phyloP scores from a whole-genome alignment of 108 stramenopile genomes.

The Skeletonema grethae region DNA sequence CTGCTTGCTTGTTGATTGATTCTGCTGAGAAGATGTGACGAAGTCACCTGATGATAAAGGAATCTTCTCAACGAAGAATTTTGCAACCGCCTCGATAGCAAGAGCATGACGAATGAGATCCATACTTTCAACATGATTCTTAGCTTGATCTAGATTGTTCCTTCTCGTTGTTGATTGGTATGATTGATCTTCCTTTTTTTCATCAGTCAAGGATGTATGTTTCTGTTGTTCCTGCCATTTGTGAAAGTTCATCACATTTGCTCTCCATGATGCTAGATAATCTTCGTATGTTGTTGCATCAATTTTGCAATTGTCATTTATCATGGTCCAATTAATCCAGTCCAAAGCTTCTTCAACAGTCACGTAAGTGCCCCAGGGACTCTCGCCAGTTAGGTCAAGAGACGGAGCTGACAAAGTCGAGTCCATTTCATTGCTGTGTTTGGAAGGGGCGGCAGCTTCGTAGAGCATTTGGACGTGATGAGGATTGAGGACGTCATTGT shows the following conservation, averaged over 20 bases:
- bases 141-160: neutral
- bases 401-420: neutral
- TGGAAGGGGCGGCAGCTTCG: slow-evolving; percentile 19
- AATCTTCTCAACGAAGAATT: slow-evolving; percentile 39
- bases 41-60: slow-evolving; percentile 17
- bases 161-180: neutral
- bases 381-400: slow-evolving; percentile 8
- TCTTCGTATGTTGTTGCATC: neutral
- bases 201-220: neutral
- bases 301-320: neutral
- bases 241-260: slow-evolving; percentile 13
- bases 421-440: neutral
- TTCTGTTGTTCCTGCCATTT: neutral
- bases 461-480: slow-evolving; percentile 35
- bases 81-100: slow-evolving; percentile 44
- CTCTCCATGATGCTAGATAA: slow-evolving; percentile 20
- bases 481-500: slow-evolving; percentile 30
- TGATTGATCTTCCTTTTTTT: slow-evolving; percentile 7
- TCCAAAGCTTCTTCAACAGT: slow-evolving; percentile 55
- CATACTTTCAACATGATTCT: slow-evolving; percentile 7
- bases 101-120: slow-evolving; percentile 41
- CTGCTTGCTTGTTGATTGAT: slow-evolving; percentile 12
- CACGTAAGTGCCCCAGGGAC: slow-evolving; percentile 80
- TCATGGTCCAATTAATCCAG: slow-evolving; percentile 35
- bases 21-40: neutral